Evolutionary conservation across 208 protist species (phyloP).

Genomic region (Wallacemonas rigidus): DNA sequence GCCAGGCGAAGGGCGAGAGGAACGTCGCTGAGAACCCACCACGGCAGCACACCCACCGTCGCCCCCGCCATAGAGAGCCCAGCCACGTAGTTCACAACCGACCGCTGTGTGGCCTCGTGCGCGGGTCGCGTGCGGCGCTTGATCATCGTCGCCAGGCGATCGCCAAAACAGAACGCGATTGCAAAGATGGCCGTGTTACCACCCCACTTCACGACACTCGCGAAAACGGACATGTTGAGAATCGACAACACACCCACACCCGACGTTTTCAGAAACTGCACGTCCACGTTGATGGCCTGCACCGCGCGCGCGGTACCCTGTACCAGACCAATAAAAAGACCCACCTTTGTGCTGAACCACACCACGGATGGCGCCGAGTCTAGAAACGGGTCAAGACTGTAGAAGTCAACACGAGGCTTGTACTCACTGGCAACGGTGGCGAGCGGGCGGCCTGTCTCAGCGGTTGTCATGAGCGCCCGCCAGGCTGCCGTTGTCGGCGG

Average conservation of each 20-base stretch:
- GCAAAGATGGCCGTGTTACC: conserved; percentile 72
- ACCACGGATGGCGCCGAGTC: conserved; percentile 71
- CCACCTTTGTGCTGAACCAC: conserved; percentile 85
- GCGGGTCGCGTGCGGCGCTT: conserved; percentile 54
- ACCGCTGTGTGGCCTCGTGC: conserved; percentile 65
- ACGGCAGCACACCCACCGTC: conserved; percentile 83
- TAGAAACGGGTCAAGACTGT: conserved; percentile 81
- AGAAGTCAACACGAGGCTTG: conserved; percentile 75
- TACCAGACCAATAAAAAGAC: conserved; percentile 73
- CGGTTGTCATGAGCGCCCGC: conserved; percentile 65
- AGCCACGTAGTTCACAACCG: conserved; percentile 72
- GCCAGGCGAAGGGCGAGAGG: conserved; percentile 62
- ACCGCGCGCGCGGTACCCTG: conserved; percentile 68
- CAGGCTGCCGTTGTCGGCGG: conserved; percentile 39
- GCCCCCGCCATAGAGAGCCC: conserved; percentile 71
- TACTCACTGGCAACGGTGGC: conserved; percentile 74
- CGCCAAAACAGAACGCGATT: conserved; percentile 72
- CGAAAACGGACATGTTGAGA: conserved; percentile 82
- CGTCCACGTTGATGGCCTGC: conserved; percentile 79
- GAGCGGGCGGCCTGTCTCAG: conserved; percentile 65
- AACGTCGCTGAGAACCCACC: conserved; percentile 83
- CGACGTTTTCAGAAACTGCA: conserved; percentile 81
- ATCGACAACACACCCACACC: conserved; percentile 80
- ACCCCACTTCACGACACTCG: conserved; percentile 84
- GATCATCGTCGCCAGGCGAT: conserved; percentile 47